Percentiles rank a stretch among this genome's conserved stretches.
These are phyloP conservation scores for Murraya paniculata DNA, from an alignment of 345 rosid genomes.

Conservation along the genomic window DNA sequence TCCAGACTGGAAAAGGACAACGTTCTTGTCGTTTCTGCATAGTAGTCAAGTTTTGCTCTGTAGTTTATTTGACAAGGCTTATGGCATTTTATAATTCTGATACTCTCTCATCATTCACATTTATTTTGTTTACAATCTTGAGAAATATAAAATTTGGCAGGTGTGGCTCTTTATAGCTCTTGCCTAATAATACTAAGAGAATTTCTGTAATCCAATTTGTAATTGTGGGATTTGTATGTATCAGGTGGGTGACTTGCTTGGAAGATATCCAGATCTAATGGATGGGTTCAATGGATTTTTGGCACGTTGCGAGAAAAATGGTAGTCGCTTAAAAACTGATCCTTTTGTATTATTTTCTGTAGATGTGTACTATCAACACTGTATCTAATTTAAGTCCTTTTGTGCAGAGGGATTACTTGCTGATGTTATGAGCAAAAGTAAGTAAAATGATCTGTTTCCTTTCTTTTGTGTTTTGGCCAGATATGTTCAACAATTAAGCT, in stretches of 20 bases:
- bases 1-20: neutral
- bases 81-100: neutral
- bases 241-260: slow-evolving; percentile 76
- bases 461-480: slow-evolving; percentile 11
- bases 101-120: slow-evolving; percentile 5
- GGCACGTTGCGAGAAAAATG: slow-evolving; percentile 80
- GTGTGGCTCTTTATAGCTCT: no score
- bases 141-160: neutral
- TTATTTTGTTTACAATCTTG: neutral
- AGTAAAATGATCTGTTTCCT: slow-evolving; percentile 30
- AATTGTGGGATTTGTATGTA: slow-evolving; percentile 22
- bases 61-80: neutral
- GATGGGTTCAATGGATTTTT: slow-evolving; percentile 81
- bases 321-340: slow-evolving; percentile 34
- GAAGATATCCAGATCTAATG: slow-evolving; percentile 80
- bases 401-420: slow-evolving; percentile 85
- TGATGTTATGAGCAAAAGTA: slow-evolving; percentile 81
- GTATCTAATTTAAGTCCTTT: slow-evolving; percentile 24
- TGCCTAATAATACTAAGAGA: no score
- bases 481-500: slow-evolving; percentile 3
- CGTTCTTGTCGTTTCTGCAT: neutral
- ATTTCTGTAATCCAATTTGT: slow-evolving; percentile 5
- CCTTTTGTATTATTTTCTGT: slow-evolving; percentile 14
- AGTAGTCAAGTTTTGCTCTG: neutral
- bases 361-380: slow-evolving; percentile 13